Evolutionary conservation across 495 filamentous ascomycete genomes (phyloP).

Genomic region (Podospora sp.): DNA sequence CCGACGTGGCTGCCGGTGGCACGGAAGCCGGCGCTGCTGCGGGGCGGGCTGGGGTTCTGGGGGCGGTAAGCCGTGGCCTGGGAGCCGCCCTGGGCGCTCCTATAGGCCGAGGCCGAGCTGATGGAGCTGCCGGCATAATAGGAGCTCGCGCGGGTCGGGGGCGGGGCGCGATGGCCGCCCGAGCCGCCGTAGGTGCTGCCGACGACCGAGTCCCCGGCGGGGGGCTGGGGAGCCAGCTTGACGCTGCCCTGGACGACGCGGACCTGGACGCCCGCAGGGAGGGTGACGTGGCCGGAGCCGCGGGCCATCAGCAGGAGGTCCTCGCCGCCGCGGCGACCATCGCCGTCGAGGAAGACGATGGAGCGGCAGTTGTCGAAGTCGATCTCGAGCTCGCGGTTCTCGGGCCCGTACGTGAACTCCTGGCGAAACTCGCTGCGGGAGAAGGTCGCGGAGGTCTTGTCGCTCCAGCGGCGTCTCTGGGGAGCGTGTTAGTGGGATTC

Average conservation of each 20-base stretch:
- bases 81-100: neutral
- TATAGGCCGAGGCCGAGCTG: conserved; percentile 19
- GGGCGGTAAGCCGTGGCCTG: conserved; percentile 10
- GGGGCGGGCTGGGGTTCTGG: conserved; percentile 17
- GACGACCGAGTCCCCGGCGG: neutral
- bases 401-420: conserved; percentile 20
- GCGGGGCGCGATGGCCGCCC: conserved; percentile 25
- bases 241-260: conserved; percentile 26
- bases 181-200: conserved; percentile 10
- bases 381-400: conserved; percentile 28
- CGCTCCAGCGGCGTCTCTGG: conserved; percentile 28
- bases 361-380: conserved; percentile 29
- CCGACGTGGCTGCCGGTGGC: neutral
- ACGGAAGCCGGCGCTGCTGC: conserved; percentile 18
- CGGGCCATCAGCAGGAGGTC: conserved; percentile 28
- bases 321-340: conserved; percentile 12
- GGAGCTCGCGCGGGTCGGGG: conserved; percentile 22
- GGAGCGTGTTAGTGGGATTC: conserved; percentile 14
- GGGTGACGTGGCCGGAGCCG: conserved; percentile 33
- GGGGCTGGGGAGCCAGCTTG: conserved; percentile 3
- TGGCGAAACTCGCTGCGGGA: conserved; percentile 5
- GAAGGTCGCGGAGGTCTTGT: conserved; percentile 28
- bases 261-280: conserved; percentile 31
- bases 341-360: conserved; percentile 29
- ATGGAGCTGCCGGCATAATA: conserved; percentile 24